A percentile compares a stretch with the other conserved stretches of the same genome.
Conservation (phyloP, 805 yeast genomes). For the Teunomyces lycoperdinae region DNA sequence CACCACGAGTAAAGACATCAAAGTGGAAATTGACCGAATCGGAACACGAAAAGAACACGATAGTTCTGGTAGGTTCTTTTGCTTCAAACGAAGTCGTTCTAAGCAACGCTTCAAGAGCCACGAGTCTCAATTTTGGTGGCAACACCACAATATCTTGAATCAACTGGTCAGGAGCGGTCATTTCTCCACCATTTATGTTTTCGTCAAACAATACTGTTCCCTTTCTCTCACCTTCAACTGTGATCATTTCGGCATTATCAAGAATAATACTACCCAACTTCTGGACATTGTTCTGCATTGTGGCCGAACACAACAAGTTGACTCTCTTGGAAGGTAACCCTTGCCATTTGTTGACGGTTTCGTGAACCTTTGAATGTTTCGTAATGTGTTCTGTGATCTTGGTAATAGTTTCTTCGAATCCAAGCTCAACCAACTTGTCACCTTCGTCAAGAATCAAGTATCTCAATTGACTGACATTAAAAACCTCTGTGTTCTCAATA, state of each 20-base stretch:
- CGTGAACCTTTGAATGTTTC: conserved; percentile 37
- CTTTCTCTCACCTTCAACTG: conserved; percentile 27
- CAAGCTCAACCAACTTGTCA: conserved; percentile 91
- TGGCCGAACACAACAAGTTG: conserved; percentile 90
- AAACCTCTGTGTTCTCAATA: conserved; percentile 78
- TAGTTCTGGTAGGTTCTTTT: conserved; percentile 49
- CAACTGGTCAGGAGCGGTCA: conserved; percentile 85
- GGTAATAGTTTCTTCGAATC: conserved; percentile 90
- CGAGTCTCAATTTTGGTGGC: conserved; percentile 89
- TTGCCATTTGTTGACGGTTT: conserved; percentile 41
- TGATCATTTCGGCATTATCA: conserved; percentile 68
- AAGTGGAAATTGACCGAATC: conserved; percentile 96
- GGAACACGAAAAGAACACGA: conserved; percentile 89
- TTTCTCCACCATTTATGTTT: conserved; percentile 14
- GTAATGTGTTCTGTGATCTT: conserved; percentile 65
- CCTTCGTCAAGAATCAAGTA: conserved; percentile 96
- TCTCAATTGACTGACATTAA: conserved; percentile 70
- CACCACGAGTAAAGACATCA: conserved; percentile 64
- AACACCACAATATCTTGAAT: conserved; percentile 76
- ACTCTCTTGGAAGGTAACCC: conserved; percentile 67
- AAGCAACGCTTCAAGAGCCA: conserved; percentile 68
- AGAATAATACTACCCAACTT: conserved; percentile 78
- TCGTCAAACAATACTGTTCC: conserved; percentile 31
- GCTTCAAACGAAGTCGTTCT: conserved; percentile 21
- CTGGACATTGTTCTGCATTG: conserved; percentile 77